Percentiles rank a stretch among this genome's conserved stretches.
Conservation (phyloP, 225 moss, liverwort and hornwort species). For the Neckera pumila region DNA sequence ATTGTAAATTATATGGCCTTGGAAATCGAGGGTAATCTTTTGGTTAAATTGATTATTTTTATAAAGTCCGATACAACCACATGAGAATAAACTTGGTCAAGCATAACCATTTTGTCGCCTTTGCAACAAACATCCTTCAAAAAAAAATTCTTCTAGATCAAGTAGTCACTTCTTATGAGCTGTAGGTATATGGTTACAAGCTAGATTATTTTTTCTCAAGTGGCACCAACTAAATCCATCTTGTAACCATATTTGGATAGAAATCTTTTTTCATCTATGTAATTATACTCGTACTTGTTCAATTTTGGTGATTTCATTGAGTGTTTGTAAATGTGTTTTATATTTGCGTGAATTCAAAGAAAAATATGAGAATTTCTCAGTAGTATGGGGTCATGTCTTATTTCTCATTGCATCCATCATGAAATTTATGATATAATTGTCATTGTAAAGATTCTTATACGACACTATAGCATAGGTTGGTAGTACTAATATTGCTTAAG, state of each 20-base stretch:
- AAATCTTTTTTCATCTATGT: background rate
- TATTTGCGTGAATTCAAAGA: background rate
- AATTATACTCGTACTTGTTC: background rate
- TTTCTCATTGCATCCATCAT: background rate
- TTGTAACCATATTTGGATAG: background rate
- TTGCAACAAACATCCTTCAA: no score
- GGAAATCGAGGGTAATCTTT: no score
- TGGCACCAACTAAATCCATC: background rate
- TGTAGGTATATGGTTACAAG: no score
- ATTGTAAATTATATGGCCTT: no score
- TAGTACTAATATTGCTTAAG: background rate
- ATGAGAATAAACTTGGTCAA: no score
- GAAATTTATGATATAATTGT: background rate
- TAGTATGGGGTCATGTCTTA: background rate
- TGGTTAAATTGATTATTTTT: no score
- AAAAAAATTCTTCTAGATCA: no score
- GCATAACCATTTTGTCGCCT: no score
- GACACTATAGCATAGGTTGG: background rate
- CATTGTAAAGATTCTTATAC: background rate
- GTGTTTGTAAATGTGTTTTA: background rate
- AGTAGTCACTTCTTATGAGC: no score
- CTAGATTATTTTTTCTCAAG: background rate
- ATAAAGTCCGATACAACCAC: no score
- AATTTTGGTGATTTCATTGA: background rate
- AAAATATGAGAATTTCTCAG: background rate